Base-by-base conservation (phyloP, 306 rosid species). In the Sphenostylis stenocarpa region DNA sequence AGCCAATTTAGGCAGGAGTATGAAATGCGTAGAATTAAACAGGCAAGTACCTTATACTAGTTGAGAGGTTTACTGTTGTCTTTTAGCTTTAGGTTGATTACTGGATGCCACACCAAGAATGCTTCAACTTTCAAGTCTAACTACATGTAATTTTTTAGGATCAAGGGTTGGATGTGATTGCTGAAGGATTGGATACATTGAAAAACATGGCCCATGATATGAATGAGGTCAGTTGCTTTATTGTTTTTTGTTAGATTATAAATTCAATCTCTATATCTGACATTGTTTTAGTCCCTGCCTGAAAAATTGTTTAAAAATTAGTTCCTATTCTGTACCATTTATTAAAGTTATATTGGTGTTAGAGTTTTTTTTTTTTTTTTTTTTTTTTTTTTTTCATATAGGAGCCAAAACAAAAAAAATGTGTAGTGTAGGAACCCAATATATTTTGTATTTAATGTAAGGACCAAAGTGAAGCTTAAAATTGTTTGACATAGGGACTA, bases 201-300 rank as follows among this genome's bases (percentile, higher is more conserved):
- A 96, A 96, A 86, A 84, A 92, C 85, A 96, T 96, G 99, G 99
- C 99, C 52, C 87, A 82, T 76, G 98, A 96, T 82, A 96, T 96
- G 97, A 92, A 92, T 51, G 99, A 96, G 97, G 99, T 96, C 73
- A 45, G 84, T 68, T 82, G 48, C 81, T 43, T 83, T 63, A 24
- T 17, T 23, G 15, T 8, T 62, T 62, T 29, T 60, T 10, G 23
- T 60, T 60, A 16, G 66, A 60, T 29, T 60, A 29, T 60, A 60
- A 58, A 58, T 60, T 60, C 0, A 60, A 23, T 29, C 23, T 16
- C 36, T 3, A 8, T 52, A 8, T 9, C 21, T 19, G 3, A 17
- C 43, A 16, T 29, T 33, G 36, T 16, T 15, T 21, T 29, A 12
- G 67, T 15, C 23, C 14, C 17, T 29, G 6, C 41, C n/a, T 29